These are phyloP conservation scores for Saxophila tyrrhenica DNA, from an alignment of 495 filamentous ascomycete species.

Conservation along the genomic window DNA sequence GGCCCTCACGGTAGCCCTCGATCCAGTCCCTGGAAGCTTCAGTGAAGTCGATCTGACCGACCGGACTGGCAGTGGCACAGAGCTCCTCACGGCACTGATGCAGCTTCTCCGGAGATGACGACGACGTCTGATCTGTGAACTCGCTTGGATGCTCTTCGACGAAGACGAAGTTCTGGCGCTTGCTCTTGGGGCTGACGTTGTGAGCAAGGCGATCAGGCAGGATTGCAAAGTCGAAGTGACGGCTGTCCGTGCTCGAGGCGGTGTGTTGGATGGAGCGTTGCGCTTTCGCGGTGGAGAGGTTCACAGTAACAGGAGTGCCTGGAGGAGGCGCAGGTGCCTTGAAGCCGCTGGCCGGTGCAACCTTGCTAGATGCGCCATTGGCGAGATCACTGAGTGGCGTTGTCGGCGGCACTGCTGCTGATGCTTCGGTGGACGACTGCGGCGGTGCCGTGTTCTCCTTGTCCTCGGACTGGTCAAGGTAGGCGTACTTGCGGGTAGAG, in stretches of 20 bases:
- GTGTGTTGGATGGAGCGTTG: not conserved
- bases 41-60: constrained; percentile 9
- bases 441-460: constrained; percentile 7
- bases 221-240: not conserved
- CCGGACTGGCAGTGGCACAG: constrained; percentile 1
- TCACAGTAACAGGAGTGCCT: constrained; percentile 3
- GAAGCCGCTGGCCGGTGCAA: not conserved
- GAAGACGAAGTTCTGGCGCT: constrained; percentile 8
- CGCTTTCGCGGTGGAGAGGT: not conserved
- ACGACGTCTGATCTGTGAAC: not conserved
- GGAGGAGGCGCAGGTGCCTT: constrained; percentile 9
- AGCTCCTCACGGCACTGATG: not conserved
- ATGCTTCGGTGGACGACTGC: not conserved
- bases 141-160: constrained; percentile 4
- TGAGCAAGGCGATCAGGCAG: constrained; percentile 17
- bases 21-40: constrained; percentile 13
- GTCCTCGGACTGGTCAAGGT: not conserved
- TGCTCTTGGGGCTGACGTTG: constrained; percentile 19
- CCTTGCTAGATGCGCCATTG: not conserved
- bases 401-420: not conserved
- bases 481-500: constrained; percentile 21
- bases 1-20: constrained; percentile 27
- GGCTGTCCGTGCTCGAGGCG: not conserved
- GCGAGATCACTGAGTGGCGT: constrained; percentile 6
- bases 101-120: constrained; percentile 5